Evolutionary conservation across 2,329 filamentous ascomycete genomes (phyloP).

Genomic region (Fusarium humuli): DNA sequence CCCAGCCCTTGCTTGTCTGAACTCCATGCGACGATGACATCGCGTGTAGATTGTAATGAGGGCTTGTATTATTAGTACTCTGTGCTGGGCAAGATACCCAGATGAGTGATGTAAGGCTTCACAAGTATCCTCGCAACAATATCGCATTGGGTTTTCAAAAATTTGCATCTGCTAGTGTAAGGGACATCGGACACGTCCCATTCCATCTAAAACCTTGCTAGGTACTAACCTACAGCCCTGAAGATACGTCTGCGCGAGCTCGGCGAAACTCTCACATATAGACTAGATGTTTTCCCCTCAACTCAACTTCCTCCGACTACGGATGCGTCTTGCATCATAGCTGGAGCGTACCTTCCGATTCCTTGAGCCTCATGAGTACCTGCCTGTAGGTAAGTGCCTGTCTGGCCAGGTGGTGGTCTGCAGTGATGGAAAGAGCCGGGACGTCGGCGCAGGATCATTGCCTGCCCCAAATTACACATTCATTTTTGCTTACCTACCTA

Average conservation of each 20-base stretch:
- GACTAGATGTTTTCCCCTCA: slow-evolving; percentile 25
- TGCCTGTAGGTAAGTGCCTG: neutral
- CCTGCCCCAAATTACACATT: neutral
- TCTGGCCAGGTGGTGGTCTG: neutral
- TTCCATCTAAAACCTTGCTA: neutral
- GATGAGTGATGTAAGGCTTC: neutral
- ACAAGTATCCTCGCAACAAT: neutral
- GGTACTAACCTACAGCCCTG: slow-evolving; percentile 3
- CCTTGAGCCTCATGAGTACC: neutral
- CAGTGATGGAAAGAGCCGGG: neutral
- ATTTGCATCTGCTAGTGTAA: neutral
- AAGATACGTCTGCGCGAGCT: slow-evolving; percentile 19
- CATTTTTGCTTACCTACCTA: neutral
- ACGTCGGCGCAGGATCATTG: neutral
- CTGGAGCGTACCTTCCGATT: slow-evolving; percentile 19
- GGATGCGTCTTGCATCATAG: slow-evolving; percentile 25
- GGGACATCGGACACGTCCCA: neutral
- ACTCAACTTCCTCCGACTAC: slow-evolving; percentile 27
- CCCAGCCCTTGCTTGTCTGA: neutral
- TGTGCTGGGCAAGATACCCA: neutral
- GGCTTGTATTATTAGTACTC: neutral
- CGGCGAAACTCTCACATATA: slow-evolving; percentile 28
- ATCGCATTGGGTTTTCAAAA: neutral
- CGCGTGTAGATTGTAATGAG: neutral
- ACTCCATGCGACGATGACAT: neutral